phyloP scores from a whole-genome alignment of 257 asterid species.

The Capsicum pubescens region DNA sequence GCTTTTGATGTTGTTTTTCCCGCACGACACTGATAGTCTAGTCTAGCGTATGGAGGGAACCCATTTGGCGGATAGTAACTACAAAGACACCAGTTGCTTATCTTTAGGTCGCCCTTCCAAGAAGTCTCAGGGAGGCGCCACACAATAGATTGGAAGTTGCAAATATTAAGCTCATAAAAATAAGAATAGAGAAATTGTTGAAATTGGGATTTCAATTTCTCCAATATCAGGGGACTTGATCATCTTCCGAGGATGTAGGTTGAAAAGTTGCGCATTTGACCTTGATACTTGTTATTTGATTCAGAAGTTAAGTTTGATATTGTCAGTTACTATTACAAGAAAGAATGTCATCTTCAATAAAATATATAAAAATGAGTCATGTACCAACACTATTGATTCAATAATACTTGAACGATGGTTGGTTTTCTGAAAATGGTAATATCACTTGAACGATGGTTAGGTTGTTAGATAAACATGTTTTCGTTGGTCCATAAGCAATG shows the following conservation, averaged over 20 bases:
- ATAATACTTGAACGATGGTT: neutral
- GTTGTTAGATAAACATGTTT: neutral
- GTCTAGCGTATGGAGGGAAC: too few species aligned
- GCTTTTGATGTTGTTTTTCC: too few species aligned
- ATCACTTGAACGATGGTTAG: neutral
- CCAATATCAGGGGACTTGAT: neutral
- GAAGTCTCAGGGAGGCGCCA: neutral
- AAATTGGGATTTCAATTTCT: neutral
- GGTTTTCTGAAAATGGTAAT: too few species aligned
- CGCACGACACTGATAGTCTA: too few species aligned
- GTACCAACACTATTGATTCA: neutral
- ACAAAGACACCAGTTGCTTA: neutral
- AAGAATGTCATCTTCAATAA: neutral
- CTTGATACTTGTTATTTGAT: slow-evolving; percentile 2
- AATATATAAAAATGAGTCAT: neutral
- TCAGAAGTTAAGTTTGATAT: neutral
- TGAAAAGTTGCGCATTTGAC: neutral
- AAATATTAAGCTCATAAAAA: neutral
- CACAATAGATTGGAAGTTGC: neutral
- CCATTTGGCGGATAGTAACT: too few species aligned
- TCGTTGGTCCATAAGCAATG: neutral
- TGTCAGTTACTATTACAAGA: neutral
- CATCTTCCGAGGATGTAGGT: neutral
- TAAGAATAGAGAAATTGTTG: neutral
- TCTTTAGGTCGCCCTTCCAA: neutral